Conservation (phyloP, 2,329 filamentous ascomycete species). For the Rhynchosporium agropyri region DNA sequence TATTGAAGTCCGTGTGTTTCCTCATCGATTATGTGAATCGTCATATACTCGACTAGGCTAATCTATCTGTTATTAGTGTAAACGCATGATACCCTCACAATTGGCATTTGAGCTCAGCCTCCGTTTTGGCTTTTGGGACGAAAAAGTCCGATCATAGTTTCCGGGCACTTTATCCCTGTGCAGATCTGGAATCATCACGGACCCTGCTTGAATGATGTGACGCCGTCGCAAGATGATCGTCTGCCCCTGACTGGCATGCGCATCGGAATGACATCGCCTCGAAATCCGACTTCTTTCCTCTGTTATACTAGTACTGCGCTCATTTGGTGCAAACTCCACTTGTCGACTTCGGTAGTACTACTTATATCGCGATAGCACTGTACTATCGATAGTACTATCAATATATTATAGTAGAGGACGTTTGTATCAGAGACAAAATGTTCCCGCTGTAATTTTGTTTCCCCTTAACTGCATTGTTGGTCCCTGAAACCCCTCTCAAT, state of each 20-base stretch:
- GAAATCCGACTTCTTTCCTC: constrained; percentile 12
- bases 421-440: constrained; percentile 6
- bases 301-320: too few relatives aligned
- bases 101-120: constrained; percentile 1
- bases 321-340: constrained; percentile 10
- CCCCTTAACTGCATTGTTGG: constrained; percentile 12
- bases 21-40: neutral
- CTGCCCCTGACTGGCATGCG: constrained; percentile 7
- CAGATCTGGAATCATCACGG: constrained; percentile 19
- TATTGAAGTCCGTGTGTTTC: too few relatives aligned
- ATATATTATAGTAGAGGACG: neutral
- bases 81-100: constrained; percentile 3
- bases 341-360: constrained; percentile 11
- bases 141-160: constrained; percentile 1
- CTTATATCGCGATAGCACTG: neutral
- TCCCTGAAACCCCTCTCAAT: constrained; percentile 3
- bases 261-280: constrained; percentile 12
- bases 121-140: constrained; percentile 1
- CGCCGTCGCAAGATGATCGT: constrained; percentile 17
- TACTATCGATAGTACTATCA: constrained; percentile 6
- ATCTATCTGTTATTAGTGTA: constrained; percentile 11
- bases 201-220: constrained; percentile 21
- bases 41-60: neutral
- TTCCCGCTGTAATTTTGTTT: constrained; percentile 24
- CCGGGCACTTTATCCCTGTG: constrained; percentile 12